Percentiles rank a stretch among this genome's conserved stretches.
These are phyloP conservation scores for Paramarasmius palmivorus DNA, from an alignment of 1,284 basidiomycete genomes.

Conservation along the genomic window DNA sequence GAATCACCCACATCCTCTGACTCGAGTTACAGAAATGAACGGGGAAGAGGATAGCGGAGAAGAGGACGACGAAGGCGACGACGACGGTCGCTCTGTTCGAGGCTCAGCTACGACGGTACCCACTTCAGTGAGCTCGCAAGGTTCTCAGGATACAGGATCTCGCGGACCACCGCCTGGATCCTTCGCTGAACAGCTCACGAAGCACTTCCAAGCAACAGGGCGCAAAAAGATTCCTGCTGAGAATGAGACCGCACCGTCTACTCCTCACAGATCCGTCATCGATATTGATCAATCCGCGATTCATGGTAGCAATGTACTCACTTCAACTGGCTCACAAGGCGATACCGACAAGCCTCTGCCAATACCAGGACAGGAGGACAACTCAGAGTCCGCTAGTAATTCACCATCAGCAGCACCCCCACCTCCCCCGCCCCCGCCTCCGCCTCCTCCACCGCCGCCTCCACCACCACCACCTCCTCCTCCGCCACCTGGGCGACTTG, in stretches of 20 bases:
- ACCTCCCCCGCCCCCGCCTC: slow-evolving; percentile 35
- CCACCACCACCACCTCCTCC: slow-evolving; percentile 39
- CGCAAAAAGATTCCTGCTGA: slow-evolving; percentile 29
- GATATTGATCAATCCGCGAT: too few species aligned
- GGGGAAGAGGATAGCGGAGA: not conserved
- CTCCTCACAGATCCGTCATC: slow-evolving; percentile 11
- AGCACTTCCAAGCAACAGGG: slow-evolving; percentile 49
- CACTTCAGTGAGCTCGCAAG: slow-evolving; percentile 57
- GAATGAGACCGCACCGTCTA: slow-evolving; percentile 22
- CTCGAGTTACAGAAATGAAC: slow-evolving; percentile 39
- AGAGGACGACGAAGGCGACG: slow-evolving; percentile 31
- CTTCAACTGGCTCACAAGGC: too few species aligned
- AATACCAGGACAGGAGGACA: not conserved
- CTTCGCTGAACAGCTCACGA: slow-evolving; percentile 61
- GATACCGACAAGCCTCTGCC: slow-evolving; percentile 24
- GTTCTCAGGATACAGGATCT: slow-evolving; percentile 30
- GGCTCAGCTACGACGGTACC: slow-evolving; percentile 48
- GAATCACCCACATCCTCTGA: slow-evolving; percentile 39
- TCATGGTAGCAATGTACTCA: too few species aligned
- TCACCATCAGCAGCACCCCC: slow-evolving; percentile 33
- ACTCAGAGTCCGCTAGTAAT: not conserved
- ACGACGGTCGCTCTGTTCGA: slow-evolving; percentile 52
- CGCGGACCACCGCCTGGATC: slow-evolving; percentile 42
- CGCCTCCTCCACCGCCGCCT: slow-evolving; percentile 31
- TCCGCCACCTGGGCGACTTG: slow-evolving; percentile 23